These are phyloP conservation scores for Platanus orientalis DNA, from an alignment of 164 flowering plant genomes.

Conservation along the genomic window DNA sequence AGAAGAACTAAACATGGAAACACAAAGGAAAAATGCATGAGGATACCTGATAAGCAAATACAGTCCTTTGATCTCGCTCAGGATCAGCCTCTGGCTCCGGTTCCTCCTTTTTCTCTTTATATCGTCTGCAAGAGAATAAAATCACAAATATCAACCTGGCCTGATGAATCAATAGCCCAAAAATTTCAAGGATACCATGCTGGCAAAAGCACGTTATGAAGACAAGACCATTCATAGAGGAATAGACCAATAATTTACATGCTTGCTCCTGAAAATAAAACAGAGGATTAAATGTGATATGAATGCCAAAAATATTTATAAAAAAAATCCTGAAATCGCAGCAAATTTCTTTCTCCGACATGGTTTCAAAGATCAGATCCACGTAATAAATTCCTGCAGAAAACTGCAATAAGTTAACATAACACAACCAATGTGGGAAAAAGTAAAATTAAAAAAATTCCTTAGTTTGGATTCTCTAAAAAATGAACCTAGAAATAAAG, in stretches of 20 bases:
- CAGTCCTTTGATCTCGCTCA: conserved; percentile 95
- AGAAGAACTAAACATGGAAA: not conserved
- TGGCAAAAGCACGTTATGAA: not conserved
- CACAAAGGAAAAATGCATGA: not conserved
- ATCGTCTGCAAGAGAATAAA: conserved; percentile 50
- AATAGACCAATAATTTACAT: not conserved
- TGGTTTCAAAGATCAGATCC: conserved; percentile 15
- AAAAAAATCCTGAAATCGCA: conserved; percentile 15
- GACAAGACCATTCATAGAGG: not conserved
- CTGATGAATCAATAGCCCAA: not conserved
- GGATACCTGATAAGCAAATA: conserved; percentile 91
- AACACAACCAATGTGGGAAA: too few species aligned
- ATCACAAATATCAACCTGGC: conserved; percentile 5
- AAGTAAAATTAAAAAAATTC: too few species aligned
- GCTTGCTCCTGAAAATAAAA: not conserved
- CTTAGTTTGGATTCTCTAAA: too few species aligned
- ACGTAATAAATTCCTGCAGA: too few species aligned
- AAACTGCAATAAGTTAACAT: too few species aligned
- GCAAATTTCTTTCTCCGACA: conserved; percentile 33
- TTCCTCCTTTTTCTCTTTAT: conserved; percentile 81
- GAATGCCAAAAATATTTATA: conserved; percentile 13
- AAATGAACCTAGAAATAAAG: too few species aligned
- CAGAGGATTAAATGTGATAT: not conserved
- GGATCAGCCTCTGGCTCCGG: conserved; percentile 88
- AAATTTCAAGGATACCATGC: conserved; percentile 3